A percentile compares a stretch with the other conserved stretches of the same genome.
phyloP scores from a whole-genome alignment of 108 stramenopile genomes.

The Nitzschia sp. region DNA sequence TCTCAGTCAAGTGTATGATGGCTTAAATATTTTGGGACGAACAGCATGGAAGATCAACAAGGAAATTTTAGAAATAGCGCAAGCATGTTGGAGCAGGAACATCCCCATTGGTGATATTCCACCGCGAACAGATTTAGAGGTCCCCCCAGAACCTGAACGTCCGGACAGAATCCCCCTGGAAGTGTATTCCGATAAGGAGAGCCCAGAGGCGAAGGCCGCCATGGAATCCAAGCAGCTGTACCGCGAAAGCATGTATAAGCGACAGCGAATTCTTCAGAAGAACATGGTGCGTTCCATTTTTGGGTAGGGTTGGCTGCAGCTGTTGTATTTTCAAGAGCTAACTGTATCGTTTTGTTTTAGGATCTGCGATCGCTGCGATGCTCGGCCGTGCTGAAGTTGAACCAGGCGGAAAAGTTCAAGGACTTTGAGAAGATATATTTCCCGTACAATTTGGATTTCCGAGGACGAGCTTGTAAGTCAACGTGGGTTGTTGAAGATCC shows the following conservation, averaged over 20 bases:
- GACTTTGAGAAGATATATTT: slow-evolving; percentile 93
- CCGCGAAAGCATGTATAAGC: slow-evolving; percentile 55
- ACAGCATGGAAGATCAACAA: slow-evolving; percentile 90
- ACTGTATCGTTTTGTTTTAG: slow-evolving; percentile 23
- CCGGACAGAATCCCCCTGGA: slow-evolving; percentile 32
- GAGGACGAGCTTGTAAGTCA: slow-evolving; percentile 84
- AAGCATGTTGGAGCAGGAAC: slow-evolving; percentile 75
- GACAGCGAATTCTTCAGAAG: slow-evolving; percentile 67
- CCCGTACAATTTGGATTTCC: slow-evolving; percentile 99
- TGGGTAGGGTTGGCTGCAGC: no score
- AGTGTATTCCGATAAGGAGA: slow-evolving; percentile 37
- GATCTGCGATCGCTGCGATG: slow-evolving; percentile 87
- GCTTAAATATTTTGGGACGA: slow-evolving; percentile 83
- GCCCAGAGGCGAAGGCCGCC: slow-evolving; percentile 30
- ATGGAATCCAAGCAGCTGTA: slow-evolving; percentile 51
- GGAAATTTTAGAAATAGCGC: slow-evolving; percentile 70
- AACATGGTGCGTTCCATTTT: slow-evolving; percentile 41
- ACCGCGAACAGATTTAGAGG: slow-evolving; percentile 68
- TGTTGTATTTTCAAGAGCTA: background rate
- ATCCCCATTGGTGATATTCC: slow-evolving; percentile 90
- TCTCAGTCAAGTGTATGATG: slow-evolving; percentile 73
- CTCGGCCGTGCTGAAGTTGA: slow-evolving; percentile 84
- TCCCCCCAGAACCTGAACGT: slow-evolving; percentile 62
- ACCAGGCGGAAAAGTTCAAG: slow-evolving; percentile 85
- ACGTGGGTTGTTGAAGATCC: background rate